These are phyloP conservation scores for Berkeleyomyces basicola DNA, from an alignment of 2,329 filamentous ascomycete genomes.

Conservation along the genomic window DNA sequence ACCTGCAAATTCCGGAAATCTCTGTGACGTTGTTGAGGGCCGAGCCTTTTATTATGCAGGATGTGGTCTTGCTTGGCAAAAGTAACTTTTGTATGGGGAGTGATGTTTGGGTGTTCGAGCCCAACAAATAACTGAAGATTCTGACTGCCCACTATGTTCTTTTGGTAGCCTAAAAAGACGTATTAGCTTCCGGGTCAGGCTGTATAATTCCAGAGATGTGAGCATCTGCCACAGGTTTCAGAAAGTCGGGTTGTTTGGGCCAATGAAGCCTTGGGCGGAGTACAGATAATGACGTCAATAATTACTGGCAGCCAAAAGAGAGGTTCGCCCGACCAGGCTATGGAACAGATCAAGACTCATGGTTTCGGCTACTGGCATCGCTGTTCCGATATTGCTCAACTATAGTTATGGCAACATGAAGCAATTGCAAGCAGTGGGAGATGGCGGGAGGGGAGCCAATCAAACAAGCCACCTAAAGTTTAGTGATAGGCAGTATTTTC, in stretches of 20 bases:
- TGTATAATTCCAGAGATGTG: too few relatives aligned
- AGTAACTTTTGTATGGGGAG: conserved; percentile 50
- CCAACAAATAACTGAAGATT: conserved; percentile 66
- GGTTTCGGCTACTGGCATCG: conserved; percentile 16
- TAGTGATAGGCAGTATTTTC: background rate
- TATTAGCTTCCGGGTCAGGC: too few relatives aligned
- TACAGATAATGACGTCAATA: conserved; percentile 25
- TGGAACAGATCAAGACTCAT: conserved; percentile 46
- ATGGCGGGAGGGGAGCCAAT: background rate
- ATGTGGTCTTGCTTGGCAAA: conserved; percentile 85
- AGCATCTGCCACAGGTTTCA: too few relatives aligned
- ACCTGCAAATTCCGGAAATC: conserved; percentile 79
- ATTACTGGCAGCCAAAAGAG: conserved; percentile 81
- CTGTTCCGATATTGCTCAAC: background rate
- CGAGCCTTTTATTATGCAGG: conserved; percentile 49
- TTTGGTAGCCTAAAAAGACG: conserved; percentile 54
- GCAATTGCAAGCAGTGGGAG: background rate
- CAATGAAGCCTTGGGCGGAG: background rate
- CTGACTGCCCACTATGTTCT: conserved; percentile 75
- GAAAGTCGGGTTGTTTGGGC: too few relatives aligned
- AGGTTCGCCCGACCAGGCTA: conserved; percentile 50
- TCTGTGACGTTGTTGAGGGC: conserved; percentile 55
- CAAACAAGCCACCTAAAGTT: background rate
- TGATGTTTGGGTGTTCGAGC: conserved; percentile 59
- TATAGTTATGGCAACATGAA: background rate